Evolutionary conservation across 305 asterid species (phyloP).

Genomic region (Plantago coronopus): DNA sequence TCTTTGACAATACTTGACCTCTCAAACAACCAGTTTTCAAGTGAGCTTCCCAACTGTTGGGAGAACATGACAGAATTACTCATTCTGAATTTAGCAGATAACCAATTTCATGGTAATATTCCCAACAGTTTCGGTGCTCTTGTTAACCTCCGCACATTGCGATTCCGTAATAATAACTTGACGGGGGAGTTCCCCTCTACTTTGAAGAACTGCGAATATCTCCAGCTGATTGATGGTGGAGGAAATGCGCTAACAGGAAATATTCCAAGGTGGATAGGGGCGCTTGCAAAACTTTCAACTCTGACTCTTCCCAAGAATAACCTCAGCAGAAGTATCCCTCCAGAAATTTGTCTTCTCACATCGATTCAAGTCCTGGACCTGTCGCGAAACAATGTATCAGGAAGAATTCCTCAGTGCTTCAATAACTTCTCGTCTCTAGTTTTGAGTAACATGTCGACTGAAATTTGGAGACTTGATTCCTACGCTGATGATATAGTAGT

Average conservation of each 20-base stretch:
- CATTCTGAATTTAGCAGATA: background rate
- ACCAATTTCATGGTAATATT: background rate
- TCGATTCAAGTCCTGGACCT: too few relatives aligned
- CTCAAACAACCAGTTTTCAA: conserved; percentile 6
- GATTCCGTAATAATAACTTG: background rate
- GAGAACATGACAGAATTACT: background rate
- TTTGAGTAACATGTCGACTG: too few relatives aligned
- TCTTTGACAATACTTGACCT: background rate
- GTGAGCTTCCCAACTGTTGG: conserved; percentile 7
- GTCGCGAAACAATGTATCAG: too few relatives aligned
- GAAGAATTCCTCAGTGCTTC: too few relatives aligned
- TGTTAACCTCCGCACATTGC: background rate
- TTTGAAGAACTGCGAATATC: background rate
- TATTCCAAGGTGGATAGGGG: too few relatives aligned
- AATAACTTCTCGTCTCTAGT: too few relatives aligned
- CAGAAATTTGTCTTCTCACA: too few relatives aligned
- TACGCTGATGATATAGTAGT: too few relatives aligned
- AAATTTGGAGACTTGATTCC: too few relatives aligned
- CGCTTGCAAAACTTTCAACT: too few relatives aligned
- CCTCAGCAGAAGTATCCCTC: too few relatives aligned
- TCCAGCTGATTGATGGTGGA: background rate
- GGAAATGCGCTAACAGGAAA: background rate
- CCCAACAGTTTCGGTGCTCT: background rate
- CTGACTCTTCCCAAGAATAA: too few relatives aligned
- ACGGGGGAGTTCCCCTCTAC: background rate